Evolutionary conservation across 352 stramenopile genomes (phyloP).

Genomic region (Phytophthora litchii): DNA sequence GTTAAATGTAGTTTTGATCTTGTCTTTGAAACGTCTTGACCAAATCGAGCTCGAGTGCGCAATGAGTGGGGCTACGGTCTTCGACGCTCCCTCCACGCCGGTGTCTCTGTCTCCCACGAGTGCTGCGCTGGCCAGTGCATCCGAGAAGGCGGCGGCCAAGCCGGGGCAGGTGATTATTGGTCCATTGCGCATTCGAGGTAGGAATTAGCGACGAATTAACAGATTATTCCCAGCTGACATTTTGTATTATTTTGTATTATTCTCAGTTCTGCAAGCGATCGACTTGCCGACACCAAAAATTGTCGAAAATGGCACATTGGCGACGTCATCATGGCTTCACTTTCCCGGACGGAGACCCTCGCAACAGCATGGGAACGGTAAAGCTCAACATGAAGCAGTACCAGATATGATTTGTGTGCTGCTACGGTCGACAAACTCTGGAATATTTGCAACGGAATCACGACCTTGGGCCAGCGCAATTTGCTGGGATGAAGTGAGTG

Average conservation of each 20-base stretch:
- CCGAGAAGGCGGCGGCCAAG: slow-evolving; percentile 52
- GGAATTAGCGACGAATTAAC: slow-evolving; percentile 3
- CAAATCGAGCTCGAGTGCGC: slow-evolving; percentile 5
- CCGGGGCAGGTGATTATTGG: slow-evolving; percentile 53
- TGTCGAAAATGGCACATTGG: slow-evolving; percentile 21
- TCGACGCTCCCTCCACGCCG: slow-evolving; percentile 22
- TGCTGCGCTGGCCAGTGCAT: slow-evolving; percentile 53
- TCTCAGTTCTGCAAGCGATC: slow-evolving; percentile 54
- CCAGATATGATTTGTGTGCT: slow-evolving; percentile 60
- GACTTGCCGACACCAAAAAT: slow-evolving; percentile 46
- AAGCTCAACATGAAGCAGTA: slow-evolving; percentile 28
- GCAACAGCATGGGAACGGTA: slow-evolving; percentile 22
- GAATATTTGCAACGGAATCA: slow-evolving; percentile 52
- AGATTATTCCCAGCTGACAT: slow-evolving; percentile 13
- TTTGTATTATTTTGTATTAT: slow-evolving; percentile 8
- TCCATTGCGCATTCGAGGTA: slow-evolving; percentile 64
- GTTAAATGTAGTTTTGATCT: neutral
- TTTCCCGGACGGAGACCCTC: slow-evolving; percentile 34
- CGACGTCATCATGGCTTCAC: slow-evolving; percentile 58
- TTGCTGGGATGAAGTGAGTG: slow-evolving; percentile 59
- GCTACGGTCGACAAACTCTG: slow-evolving; percentile 36
- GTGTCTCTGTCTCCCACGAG: slow-evolving; percentile 52
- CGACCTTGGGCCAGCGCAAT: slow-evolving; percentile 43
- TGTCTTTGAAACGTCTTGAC: slow-evolving; percentile 6
- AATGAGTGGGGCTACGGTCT: slow-evolving; percentile 22